A percentile compares a stretch with the other conserved stretches of the same genome.
Evolutionary conservation across 2,329 filamentous ascomycete genomes (phyloP).

Genomic region (Fusarium avenaceum): DNA sequence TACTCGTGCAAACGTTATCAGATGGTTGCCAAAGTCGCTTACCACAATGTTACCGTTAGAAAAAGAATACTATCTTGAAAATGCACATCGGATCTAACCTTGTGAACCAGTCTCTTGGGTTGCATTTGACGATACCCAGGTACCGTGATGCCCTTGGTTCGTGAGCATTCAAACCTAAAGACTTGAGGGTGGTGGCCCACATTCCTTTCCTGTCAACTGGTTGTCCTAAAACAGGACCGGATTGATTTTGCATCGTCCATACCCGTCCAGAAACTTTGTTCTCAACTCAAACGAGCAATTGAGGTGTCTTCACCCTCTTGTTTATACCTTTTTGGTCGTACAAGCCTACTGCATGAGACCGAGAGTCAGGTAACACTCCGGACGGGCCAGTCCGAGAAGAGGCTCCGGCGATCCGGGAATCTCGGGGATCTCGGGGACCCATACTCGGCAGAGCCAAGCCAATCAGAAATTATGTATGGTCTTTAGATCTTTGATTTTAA

Average conservation of each 20-base stretch:
- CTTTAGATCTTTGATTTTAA: not conserved
- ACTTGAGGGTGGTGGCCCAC: constrained; percentile 28
- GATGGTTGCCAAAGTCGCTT: not conserved
- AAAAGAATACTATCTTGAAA: not conserved
- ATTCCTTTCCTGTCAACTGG: constrained; percentile 33
- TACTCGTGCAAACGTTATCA: not conserved
- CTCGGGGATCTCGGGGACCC: constrained; percentile 15
- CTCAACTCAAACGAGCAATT: constrained; percentile 8
- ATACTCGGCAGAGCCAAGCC: constrained; percentile 6
- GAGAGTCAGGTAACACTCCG: constrained; percentile 25
- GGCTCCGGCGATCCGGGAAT: constrained; percentile 7
- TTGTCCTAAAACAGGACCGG: constrained; percentile 21
- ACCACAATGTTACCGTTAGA: not conserved
- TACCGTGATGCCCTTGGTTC: constrained; percentile 17
- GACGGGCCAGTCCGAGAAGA: constrained; percentile 33
- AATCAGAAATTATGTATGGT: not conserved
- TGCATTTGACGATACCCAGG: not conserved
- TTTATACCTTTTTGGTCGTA: constrained; percentile 2
- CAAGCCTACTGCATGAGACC: constrained; percentile 10
- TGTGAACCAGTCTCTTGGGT: not conserved
- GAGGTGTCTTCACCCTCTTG: not conserved
- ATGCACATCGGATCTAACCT: not conserved
- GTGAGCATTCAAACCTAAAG: constrained; percentile 7
- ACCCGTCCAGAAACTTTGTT: constrained; percentile 16
- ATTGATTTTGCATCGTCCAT: constrained; percentile 4